These are phyloP conservation scores for Fusarium albidum DNA, from an alignment of 2,329 filamentous ascomycete genomes.

Conservation along the genomic window DNA sequence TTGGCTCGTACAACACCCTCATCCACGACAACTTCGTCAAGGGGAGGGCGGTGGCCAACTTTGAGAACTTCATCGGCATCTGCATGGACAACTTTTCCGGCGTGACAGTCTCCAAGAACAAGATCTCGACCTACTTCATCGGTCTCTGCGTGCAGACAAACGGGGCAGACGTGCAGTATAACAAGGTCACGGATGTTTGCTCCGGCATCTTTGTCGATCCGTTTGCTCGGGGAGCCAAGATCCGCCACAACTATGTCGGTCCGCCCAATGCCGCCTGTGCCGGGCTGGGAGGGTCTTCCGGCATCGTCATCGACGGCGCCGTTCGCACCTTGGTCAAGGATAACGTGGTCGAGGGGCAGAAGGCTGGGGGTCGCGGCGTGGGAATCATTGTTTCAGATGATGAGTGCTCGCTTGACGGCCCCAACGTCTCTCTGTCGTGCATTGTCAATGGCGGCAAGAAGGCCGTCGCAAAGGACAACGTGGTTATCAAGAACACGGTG, in stretches of 20 bases:
- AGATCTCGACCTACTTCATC: conserved; percentile 41
- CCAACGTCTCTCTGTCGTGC: conserved; percentile 17
- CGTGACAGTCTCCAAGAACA: conserved; percentile 41
- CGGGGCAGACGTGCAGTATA: conserved; percentile 42
- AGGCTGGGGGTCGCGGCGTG: conserved; percentile 17
- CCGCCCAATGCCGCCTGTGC: conserved; percentile 23
- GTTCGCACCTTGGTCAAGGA: conserved; percentile 38
- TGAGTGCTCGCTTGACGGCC: conserved; percentile 5
- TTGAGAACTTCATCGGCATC: conserved; percentile 40
- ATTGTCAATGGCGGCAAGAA: conserved; percentile 10
- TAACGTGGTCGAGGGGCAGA: conserved; percentile 41
- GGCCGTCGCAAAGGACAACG: conserved; percentile 37
- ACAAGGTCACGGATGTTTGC: conserved; percentile 43
- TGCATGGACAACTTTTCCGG: conserved; percentile 47
- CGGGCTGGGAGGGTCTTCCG: conserved; percentile 16
- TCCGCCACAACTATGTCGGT: conserved; percentile 43
- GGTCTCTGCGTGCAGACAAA: conserved; percentile 48
- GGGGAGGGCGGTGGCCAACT: background rate
- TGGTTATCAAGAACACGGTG: conserved; percentile 41
- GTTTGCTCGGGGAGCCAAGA: conserved; percentile 38
- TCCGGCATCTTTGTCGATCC: conserved; percentile 46
- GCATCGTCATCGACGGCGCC: conserved; percentile 42
- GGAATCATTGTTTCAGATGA: conserved; percentile 41
- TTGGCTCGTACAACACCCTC: conserved; percentile 44
- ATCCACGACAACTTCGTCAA: conserved; percentile 37